These are phyloP conservation scores for Phytophthora colocasiae DNA, from an alignment of 352 stramenopile genomes.

Conservation along the genomic window DNA sequence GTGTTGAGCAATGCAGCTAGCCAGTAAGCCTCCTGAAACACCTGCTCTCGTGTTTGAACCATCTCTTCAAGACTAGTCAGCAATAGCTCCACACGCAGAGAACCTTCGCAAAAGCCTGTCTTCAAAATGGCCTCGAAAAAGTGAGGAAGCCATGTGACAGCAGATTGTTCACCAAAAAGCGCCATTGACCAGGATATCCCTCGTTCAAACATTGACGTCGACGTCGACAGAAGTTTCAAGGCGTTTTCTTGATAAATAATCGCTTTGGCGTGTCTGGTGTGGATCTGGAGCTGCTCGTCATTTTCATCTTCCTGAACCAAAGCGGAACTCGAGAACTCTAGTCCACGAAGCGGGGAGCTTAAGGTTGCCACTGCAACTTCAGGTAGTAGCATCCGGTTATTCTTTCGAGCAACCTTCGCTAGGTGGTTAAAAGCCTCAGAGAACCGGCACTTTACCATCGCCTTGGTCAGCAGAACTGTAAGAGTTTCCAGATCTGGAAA, in stretches of 20 bases:
- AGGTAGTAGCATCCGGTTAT: constrained; percentile 29
- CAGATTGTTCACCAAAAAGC: constrained; percentile 33
- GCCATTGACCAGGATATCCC: constrained; percentile 30
- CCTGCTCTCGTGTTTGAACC: constrained; percentile 7
- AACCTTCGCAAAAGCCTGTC: constrained; percentile 28
- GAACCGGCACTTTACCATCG: constrained; percentile 48
- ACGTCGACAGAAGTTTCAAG: constrained; percentile 30
- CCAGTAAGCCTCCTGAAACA: constrained; percentile 41
- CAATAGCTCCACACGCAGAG: constrained; percentile 23
- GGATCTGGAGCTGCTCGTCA: constrained; percentile 13
- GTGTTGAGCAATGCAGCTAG: constrained; percentile 52
- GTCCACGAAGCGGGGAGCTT: constrained; percentile 31
- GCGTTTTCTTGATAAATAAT: constrained; percentile 43
- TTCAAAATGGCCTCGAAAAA: constrained; percentile 47
- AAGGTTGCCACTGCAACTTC: constrained; percentile 31
- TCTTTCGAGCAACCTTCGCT: constrained; percentile 36
- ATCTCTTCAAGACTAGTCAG: constrained; percentile 30
- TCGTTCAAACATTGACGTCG: constrained; percentile 26
- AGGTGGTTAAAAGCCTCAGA: constrained; percentile 38
- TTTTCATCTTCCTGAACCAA: constrained; percentile 21
- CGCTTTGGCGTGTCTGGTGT: constrained; percentile 30
- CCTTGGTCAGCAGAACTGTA: constrained; percentile 41
- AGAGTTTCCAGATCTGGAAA: constrained; percentile 48
- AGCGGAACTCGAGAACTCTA: constrained; percentile 38
- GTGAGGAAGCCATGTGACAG: constrained; percentile 41